Percentiles rank a stretch among this genome's conserved stretches.
Evolutionary conservation across 805 yeast genomes (phyloP).

Genomic region (Wickerhamiella hasegawae): DNA sequence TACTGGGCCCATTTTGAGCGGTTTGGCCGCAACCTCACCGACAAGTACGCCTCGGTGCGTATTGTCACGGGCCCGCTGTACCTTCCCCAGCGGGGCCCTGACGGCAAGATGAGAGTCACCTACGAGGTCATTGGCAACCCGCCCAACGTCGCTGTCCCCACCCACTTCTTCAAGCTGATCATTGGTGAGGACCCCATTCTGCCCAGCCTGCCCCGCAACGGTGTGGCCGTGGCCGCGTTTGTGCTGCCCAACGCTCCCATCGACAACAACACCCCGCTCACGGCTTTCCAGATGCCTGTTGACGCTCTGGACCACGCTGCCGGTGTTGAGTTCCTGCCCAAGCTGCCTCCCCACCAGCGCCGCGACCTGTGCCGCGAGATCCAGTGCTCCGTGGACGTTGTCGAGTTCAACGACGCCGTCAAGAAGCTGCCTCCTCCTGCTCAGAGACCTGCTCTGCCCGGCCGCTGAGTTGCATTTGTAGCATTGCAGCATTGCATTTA

Average conservation of each 20-base stretch:
- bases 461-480: background rate
- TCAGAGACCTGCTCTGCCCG: background rate
- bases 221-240: conserved; percentile 74
- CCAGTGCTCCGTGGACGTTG: conserved; percentile 54
- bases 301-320: conserved; percentile 78
- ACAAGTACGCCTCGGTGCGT: conserved; percentile 58
- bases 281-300: conserved; percentile 69
- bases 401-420: conserved; percentile 39
- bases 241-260: conserved; percentile 82
- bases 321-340: conserved; percentile 67
- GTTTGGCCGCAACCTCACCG: conserved; percentile 64
- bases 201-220: conserved; percentile 20
- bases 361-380: conserved; percentile 66
- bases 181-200: conserved; percentile 53
- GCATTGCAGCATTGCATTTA: too few species aligned
- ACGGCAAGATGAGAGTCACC: conserved; percentile 69
- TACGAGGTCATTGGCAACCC: conserved; percentile 96
- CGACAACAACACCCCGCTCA: conserved; percentile 52
- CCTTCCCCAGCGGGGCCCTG: conserved; percentile 62
- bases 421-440: background rate
- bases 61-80: conserved; percentile 89
- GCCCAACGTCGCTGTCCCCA: conserved; percentile 92
- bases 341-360: conserved; percentile 40
- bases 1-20: conserved; percentile 96
- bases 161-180: conserved; percentile 84